Evolutionary conservation across 495 filamentous ascomycete species (phyloP).

Genomic region (Trichocladium antarcticum): DNA sequence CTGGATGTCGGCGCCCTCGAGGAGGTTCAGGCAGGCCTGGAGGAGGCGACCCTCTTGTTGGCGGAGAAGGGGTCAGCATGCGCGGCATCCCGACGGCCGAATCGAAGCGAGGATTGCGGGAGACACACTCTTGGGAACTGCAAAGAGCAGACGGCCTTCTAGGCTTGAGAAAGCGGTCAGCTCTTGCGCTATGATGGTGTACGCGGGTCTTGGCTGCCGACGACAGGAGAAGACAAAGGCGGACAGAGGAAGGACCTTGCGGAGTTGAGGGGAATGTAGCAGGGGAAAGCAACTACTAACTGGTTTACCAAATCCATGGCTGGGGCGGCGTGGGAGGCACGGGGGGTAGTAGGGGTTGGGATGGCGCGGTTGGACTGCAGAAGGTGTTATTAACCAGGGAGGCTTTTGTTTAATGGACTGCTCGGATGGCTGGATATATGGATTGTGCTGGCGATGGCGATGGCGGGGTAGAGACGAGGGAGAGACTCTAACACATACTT

Average conservation of each 20-base stretch:
- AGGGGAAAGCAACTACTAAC: slow-evolving; percentile 41
- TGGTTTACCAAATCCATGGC: slow-evolving; percentile 76
- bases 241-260: not conserved
- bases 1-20: slow-evolving; percentile 88
- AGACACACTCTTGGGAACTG: slow-evolving; percentile 86
- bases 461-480: not conserved
- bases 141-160: slow-evolving; percentile 87
- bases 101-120: slow-evolving; percentile 8
- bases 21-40: slow-evolving; percentile 73
- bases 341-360: not conserved
- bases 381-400: slow-evolving; percentile 4
- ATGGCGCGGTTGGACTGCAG: slow-evolving; percentile 5
- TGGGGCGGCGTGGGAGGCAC: slow-evolving; percentile 1
- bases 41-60: slow-evolving; percentile 78
- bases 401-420: too few species aligned
- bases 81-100: not conserved
- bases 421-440: not conserved
- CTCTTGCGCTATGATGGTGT: slow-evolving; percentile 24
- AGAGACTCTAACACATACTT: not conserved
- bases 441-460: not conserved
- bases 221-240: not conserved
- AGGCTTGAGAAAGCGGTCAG: slow-evolving; percentile 46
- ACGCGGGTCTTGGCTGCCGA: not conserved
- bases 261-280: not conserved
- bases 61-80: slow-evolving; percentile 6